Evolutionary conservation across 73 alveolate genomes (phyloP).

Genomic region (Paramecium biaurelia): DNA sequence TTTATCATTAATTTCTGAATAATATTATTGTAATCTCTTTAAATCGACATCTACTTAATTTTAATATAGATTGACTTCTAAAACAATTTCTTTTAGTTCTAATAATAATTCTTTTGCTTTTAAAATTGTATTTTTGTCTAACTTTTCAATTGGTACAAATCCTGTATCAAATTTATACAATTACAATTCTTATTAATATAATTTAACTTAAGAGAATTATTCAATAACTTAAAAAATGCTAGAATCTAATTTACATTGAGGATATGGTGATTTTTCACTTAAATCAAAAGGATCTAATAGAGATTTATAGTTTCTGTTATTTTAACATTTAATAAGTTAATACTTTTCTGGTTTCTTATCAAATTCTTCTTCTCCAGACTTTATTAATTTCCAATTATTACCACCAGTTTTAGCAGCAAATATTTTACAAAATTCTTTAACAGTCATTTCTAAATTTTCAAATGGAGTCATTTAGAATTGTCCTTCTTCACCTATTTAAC

Average conservation of each 20-base stretch:
- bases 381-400: conserved; percentile 6
- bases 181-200: neutral
- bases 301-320: neutral
- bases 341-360: neutral
- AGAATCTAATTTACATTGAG: neutral
- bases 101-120: conserved; percentile 75
- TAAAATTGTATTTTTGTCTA: neutral
- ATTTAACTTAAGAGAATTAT: conserved; percentile 24
- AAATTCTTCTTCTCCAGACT: conserved; percentile 27
- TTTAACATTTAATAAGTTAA: neutral
- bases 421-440: conserved; percentile 86
- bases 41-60: neutral
- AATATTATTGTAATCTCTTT: conserved; percentile 71
- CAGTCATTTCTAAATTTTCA: conserved; percentile 77
- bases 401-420: conserved; percentile 64
- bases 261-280: neutral
- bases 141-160: neutral
- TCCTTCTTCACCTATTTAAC: conserved; percentile 97
- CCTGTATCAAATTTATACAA: neutral
- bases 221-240: neutral
- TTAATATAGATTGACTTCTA: conserved; percentile 65
- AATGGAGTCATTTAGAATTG: conserved; percentile 95
- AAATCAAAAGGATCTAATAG: conserved; percentile 29
- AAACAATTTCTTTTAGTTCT: conserved; percentile 69
- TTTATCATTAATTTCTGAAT: conserved; percentile 81